phyloP scores from a whole-genome alignment of 116 monocot genomes.

The Posidonia oceanica region DNA sequence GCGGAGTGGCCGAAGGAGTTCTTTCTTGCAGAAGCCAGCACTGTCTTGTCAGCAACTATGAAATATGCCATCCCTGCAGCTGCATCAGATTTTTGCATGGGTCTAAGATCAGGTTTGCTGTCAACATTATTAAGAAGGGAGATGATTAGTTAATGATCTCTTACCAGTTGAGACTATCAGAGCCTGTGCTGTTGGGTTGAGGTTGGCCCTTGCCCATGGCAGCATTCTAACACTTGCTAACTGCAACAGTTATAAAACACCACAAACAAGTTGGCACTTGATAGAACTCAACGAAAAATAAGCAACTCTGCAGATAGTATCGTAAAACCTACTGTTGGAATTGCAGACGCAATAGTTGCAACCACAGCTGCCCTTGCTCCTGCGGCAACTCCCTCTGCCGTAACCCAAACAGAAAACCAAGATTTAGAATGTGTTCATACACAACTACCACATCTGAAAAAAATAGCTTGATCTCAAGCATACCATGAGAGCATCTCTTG shows the following conservation, averaged over 20 bases:
- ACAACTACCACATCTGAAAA: no score
- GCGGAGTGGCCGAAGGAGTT: slow-evolving; percentile 39
- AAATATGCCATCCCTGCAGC: slow-evolving; percentile 76
- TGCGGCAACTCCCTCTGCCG: slow-evolving; percentile 57
- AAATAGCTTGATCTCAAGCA: not conserved
- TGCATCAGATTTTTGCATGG: slow-evolving; percentile 5
- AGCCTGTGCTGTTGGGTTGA: slow-evolving; percentile 84
- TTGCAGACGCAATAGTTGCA: slow-evolving; percentile 55
- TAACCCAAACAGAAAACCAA: not conserved
- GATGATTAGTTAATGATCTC: no score
- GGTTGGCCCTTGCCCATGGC: slow-evolving; percentile 80
- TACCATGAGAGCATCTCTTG: slow-evolving; percentile 66
- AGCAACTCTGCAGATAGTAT: not conserved
- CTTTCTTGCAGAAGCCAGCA: slow-evolving; percentile 66
- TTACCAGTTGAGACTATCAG: slow-evolving; percentile 82
- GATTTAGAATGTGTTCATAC: no score
- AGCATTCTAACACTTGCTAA: slow-evolving; percentile 79
- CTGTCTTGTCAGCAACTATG: slow-evolving; percentile 82
- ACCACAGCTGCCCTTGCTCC: slow-evolving; percentile 73
- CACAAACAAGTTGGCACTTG: no score
- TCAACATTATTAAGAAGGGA: not conserved
- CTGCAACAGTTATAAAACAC: slow-evolving; percentile 17
- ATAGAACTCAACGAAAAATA: not conserved
- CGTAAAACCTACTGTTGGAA: slow-evolving; percentile 55
- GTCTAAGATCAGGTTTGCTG: not conserved